phyloP scores from a whole-genome alignment of 176 grass and related monocot genomes.

The Oryza punctata region DNA sequence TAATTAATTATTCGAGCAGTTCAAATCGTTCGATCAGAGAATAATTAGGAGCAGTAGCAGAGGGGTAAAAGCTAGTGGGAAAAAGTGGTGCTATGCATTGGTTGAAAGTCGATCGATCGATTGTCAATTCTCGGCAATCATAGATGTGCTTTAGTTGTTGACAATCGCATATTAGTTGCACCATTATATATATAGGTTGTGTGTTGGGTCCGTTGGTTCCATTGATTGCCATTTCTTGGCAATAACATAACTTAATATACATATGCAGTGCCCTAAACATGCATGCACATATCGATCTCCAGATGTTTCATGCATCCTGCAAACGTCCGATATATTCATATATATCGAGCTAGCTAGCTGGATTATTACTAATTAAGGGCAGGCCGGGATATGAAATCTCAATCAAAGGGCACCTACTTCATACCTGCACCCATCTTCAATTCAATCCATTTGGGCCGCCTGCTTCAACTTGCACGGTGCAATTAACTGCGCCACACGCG shows the following conservation, averaged over 20 bases:
- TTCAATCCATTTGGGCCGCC: background rate
- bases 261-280: background rate
- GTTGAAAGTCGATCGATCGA: background rate
- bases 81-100: background rate
- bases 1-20: background rate
- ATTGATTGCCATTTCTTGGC: slow-evolving; percentile 17
- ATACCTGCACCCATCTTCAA: background rate
- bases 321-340: background rate
- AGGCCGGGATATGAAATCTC: background rate
- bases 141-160: slow-evolving; percentile 78
- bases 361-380: background rate
- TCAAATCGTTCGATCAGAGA: background rate
- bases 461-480: background rate
- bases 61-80: background rate
- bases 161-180: slow-evolving; percentile 62
- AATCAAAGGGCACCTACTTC: background rate
- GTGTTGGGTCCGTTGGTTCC: slow-evolving; percentile 45
- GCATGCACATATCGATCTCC: background rate
- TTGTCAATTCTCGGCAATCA: background rate
- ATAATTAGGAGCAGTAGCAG: background rate
- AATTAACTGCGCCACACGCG: background rate
- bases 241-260: background rate
- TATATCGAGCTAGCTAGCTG: background rate
- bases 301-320: background rate
- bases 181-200: background rate